Base-by-base conservation (phyloP, 164 flowering plant species). In the Berberis vulgaris region DNA sequence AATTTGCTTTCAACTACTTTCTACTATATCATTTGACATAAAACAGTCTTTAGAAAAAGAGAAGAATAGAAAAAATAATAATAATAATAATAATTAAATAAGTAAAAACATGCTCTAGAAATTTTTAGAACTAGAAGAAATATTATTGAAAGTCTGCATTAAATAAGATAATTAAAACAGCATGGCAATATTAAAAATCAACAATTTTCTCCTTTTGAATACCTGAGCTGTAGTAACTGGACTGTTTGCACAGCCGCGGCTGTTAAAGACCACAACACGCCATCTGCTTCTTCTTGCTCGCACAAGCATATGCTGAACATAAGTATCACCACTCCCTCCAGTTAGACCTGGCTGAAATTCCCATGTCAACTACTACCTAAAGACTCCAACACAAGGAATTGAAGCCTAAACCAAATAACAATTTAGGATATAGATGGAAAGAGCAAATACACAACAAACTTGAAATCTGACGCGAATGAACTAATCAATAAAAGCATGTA, bases 191-290 rank as follows among this genome's bases (percentile, higher is more conserved):
- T 5, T 5, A 5, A 46, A 46, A 46, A 50, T 7, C 54, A 50
- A 7, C 9, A 50, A 8, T 5, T 50, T 50, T 10, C 54, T 50
- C 10, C 6, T 5, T 50, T 50, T 8, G 2, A 53, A 54, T 78
- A 90, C 98, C 92, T 88, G 87, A 70, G 95, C 77, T 49, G 98
- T 84, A 60, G 82, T 83, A 7, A 94, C 96, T 3, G 98, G 97
- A 68, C 97, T 85, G 56, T 78, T 65, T 50, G 80, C 97, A 78
- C 98, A 90, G 42, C 98, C 98, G 58, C 97, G 86, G 72, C 96
- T 84, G 73, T 94, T 94, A 74, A 90, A 90, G 47, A 90, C 97
- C n/a, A 90, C 91, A 11, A 79, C 91, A 1, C 95, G 80, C 89
- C 89, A 90, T 39, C 87, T 88, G 26, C 76, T 81, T 42, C 74